Evolutionary conservation across 805 yeast species (phyloP).

Genomic region (Yamadazyma kitorensis): DNA sequence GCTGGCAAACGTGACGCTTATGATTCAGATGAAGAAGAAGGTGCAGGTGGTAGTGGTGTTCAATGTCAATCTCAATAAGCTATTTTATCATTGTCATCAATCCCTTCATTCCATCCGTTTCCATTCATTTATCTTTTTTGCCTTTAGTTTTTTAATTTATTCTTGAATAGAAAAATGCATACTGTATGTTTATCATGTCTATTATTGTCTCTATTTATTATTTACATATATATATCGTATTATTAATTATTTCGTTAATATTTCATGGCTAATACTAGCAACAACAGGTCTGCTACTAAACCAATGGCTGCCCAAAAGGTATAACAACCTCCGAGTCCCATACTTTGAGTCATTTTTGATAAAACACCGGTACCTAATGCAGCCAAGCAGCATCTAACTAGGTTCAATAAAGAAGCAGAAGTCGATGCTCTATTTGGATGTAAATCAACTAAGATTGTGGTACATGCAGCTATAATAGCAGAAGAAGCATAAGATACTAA

Average conservation of each 20-base stretch:
- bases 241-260: neutral
- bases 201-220: neutral
- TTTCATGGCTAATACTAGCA: conserved; percentile 11
- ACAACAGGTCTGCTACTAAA: conserved; percentile 11
- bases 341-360: conserved; percentile 50
- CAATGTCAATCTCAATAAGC: conserved; percentile 91
- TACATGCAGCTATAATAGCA: conserved; percentile 53
- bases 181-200: conserved; percentile 2
- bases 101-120: neutral
- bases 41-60: conserved; percentile 66
- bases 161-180: neutral
- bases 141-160: neutral
- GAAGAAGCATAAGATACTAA: conserved; percentile 58
- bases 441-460: conserved; percentile 73
- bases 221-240: neutral
- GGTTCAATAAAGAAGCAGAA: conserved; percentile 69
- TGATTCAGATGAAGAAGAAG: conserved; percentile 46
- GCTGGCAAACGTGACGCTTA: conserved; percentile 42
- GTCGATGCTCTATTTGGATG: conserved; percentile 70
- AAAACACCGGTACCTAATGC: conserved; percentile 71
- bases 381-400: conserved; percentile 68
- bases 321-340: conserved; percentile 76
- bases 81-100: neutral
- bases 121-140: neutral
- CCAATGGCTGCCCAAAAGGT: conserved; percentile 61